These are phyloP conservation scores for Rhizopus delemar DNA, from an alignment of 371 early-diverging fungal species.

Conservation along the genomic window DNA sequence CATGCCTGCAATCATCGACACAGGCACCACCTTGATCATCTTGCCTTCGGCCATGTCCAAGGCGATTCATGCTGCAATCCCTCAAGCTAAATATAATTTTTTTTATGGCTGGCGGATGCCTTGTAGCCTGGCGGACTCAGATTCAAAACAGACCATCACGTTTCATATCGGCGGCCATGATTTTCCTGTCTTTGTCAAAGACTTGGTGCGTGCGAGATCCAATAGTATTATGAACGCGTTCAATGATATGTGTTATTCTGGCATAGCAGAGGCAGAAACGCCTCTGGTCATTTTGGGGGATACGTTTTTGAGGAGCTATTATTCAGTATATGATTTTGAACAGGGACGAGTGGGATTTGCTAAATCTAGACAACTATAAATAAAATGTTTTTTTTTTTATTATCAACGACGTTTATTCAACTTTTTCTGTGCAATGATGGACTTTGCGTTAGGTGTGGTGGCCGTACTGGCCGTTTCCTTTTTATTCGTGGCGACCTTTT, in stretches of 20 bases:
- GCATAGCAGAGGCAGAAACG: conserved; percentile 34
- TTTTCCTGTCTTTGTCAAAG: conserved; percentile 22
- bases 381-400: not conserved
- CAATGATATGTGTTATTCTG: conserved; percentile 36
- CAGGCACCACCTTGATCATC: conserved; percentile 46
- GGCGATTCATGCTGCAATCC: conserved; percentile 46
- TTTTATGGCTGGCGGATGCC: conserved; percentile 53
- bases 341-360: conserved; percentile 39
- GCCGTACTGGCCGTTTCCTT: conserved; percentile 11
- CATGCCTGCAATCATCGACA: conserved; percentile 49
- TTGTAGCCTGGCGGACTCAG: conserved; percentile 17
- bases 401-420: conserved; percentile 34
- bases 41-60: conserved; percentile 37
- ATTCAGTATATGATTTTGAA: conserved; percentile 44
- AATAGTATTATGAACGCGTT: conserved; percentile 20
- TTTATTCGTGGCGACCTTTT: conserved; percentile 18
- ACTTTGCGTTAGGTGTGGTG: conserved; percentile 32
- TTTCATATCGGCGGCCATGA: conserved; percentile 29
- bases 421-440: conserved; percentile 14
- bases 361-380: conserved; percentile 7
- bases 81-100: conserved; percentile 41
- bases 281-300: conserved; percentile 38
- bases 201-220: conserved; percentile 33
- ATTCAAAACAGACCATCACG: conserved; percentile 8
- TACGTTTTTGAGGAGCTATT: conserved; percentile 37